phyloP scores from a whole-genome alignment of 225 moss, liverwort and hornwort genomes.

The Straminergon stramineum region DNA sequence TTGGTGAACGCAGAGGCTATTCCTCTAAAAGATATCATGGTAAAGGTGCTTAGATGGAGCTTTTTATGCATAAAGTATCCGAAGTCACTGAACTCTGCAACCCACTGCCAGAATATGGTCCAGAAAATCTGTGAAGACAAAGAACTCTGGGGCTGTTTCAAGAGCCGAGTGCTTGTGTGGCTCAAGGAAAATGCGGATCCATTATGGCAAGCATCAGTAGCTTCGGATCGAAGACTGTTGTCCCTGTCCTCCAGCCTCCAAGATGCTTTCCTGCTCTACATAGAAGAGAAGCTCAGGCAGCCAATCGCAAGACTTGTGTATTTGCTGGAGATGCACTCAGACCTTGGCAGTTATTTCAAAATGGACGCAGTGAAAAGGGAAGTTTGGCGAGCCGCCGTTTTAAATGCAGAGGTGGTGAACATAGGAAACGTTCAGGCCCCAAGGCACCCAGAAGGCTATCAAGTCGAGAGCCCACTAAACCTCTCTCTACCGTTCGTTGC shows the following conservation, averaged over 20 bases:
- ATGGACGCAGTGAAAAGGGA: constrained; percentile 32
- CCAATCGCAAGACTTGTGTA: constrained; percentile 45
- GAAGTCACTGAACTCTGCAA: constrained; percentile 20
- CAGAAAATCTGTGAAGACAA: constrained; percentile 33
- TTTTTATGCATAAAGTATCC: constrained; percentile 53
- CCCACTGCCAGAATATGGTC: constrained; percentile 37
- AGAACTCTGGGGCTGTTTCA: constrained; percentile 35
- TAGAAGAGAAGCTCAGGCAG: constrained; percentile 37
- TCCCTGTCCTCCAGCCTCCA: constrained; percentile 44
- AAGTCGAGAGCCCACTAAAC: constrained; percentile 24
- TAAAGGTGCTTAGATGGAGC: constrained; percentile 54
- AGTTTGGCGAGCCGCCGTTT: constrained; percentile 21
- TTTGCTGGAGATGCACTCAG: constrained; percentile 26
- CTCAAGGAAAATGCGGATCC: constrained; percentile 18
- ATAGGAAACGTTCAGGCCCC: constrained; percentile 25
- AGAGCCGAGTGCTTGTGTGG: constrained; percentile 26
- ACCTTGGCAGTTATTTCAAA: constrained; percentile 37
- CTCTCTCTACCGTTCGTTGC: constrained; percentile 37
- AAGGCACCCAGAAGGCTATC: constrained; percentile 49
- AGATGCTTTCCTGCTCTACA: constrained; percentile 40
- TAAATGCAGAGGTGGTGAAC: constrained; percentile 16
- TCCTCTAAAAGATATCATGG: constrained; percentile 34
- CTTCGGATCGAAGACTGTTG: constrained; percentile 30
- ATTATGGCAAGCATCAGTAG: constrained; percentile 51
- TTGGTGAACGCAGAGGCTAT: constrained; percentile 30